phyloP scores from a whole-genome alignment of 768 basidiomycete genomes.

The Termitomyces sp. region DNA sequence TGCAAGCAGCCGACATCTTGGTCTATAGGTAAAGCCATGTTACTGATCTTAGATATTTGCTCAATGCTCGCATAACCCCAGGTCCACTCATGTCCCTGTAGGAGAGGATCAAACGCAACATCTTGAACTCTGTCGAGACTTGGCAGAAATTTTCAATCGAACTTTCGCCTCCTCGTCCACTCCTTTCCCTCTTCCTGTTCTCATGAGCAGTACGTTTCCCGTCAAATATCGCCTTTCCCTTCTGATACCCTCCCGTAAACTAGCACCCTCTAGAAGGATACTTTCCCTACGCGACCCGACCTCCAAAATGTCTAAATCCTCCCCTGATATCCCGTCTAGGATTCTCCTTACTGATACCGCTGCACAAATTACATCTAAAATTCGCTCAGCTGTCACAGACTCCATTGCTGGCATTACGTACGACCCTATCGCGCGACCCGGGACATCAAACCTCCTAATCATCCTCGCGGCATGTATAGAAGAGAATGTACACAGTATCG shows the following conservation, averaged over 20 bases:
- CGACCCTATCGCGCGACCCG: conserved; percentile 76
- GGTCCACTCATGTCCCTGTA: conserved; percentile 91
- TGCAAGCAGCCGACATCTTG: conserved; percentile 92
- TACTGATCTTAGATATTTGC: neutral
- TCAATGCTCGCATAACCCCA: conserved; percentile 19
- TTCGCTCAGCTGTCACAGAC: conserved; percentile 83
- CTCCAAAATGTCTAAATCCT: conserved; percentile 95
- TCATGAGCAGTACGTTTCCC: conserved; percentile 59
- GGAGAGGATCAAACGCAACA: conserved; percentile 97
- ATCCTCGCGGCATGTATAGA: conserved; percentile 74
- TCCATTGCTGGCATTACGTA: conserved; percentile 70
- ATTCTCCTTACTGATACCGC: conserved; percentile 80
- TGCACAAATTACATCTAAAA: conserved; percentile 56
- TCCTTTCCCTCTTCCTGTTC: conserved; percentile 68
- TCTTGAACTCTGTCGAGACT: conserved; percentile 79
- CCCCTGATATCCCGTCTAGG: conserved; percentile 70
- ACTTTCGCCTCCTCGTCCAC: conserved; percentile 41
- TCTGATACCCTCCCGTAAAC: neutral
- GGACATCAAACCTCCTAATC: conserved; percentile 72
- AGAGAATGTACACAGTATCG: conserved; percentile 38
- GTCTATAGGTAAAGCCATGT: conserved; percentile 58
- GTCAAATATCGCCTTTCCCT: neutral
- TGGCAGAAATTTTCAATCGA: conserved; percentile 80
- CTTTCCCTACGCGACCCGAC: conserved; percentile 82
- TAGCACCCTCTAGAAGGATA: conserved; percentile 77